phyloP scores from a whole-genome alignment of 768 basidiomycete genomes.

The Cyclocybe cylindracea region DNA sequence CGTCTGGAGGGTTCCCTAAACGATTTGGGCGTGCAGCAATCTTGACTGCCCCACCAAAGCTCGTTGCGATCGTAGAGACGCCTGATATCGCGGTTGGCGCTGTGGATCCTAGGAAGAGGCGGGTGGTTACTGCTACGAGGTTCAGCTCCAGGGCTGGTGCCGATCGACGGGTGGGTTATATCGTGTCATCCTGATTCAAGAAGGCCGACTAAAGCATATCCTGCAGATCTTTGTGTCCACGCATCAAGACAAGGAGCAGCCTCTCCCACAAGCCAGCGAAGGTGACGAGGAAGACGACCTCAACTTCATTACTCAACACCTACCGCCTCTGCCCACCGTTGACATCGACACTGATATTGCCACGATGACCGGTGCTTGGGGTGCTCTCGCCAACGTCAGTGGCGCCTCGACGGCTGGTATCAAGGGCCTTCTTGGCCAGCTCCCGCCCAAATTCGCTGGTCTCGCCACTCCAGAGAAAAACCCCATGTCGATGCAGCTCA shows the following conservation, averaged over 20 bases:
- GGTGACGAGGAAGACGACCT: constrained; percentile 29
- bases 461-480: constrained; percentile 90
- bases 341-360: constrained; percentile 66
- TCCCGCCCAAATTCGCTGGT: constrained; percentile 73
- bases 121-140: constrained; percentile 85
- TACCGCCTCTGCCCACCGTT: constrained; percentile 37
- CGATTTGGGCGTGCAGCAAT: constrained; percentile 72
- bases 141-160: constrained; percentile 85
- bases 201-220: not conserved
- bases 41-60: constrained; percentile 79
- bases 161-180: constrained; percentile 66
- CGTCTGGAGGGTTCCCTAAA: constrained; percentile 42
- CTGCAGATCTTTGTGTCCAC: constrained; percentile 81
- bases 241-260: constrained; percentile 58
- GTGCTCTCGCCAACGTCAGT: constrained; percentile 48
- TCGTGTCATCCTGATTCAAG: not conserved
- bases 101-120: constrained; percentile 79
- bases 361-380: constrained; percentile 77
- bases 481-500: constrained; percentile 92
- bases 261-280: constrained; percentile 17
- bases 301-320: constrained; percentile 26
- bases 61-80: constrained; percentile 82
- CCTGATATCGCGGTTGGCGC: constrained; percentile 90
- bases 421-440: constrained; percentile 59
- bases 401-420: constrained; percentile 35